Conservation (phyloP, 2,329 filamentous ascomycete genomes). For the Cordyceps militaris region DNA sequence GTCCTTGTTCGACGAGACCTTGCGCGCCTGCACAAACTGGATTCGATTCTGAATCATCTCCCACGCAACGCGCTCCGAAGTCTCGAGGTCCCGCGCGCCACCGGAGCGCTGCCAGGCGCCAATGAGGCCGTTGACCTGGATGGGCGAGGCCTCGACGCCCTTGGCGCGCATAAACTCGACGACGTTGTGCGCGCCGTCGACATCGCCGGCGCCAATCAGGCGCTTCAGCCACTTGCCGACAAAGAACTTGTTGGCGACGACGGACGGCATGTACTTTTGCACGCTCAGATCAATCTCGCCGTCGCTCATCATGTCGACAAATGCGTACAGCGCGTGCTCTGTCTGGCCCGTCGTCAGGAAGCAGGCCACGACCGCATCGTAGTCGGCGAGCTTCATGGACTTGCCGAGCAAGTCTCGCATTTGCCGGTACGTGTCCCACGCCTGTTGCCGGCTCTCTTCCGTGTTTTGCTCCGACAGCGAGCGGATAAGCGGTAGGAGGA, state of each 20-base stretch:
- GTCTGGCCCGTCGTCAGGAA: slow-evolving; percentile 61
- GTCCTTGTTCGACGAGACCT: slow-evolving; percentile 13
- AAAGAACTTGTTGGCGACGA: slow-evolving; percentile 67
- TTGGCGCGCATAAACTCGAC: slow-evolving; percentile 67
- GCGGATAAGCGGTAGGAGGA: slow-evolving; percentile 62
- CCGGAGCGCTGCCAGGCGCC: slow-evolving; percentile 67
- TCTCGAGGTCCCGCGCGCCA: slow-evolving; percentile 43
- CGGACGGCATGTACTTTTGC: slow-evolving; percentile 37
- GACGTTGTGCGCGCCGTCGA: slow-evolving; percentile 65
- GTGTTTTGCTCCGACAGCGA: slow-evolving; percentile 51
- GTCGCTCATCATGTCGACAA: slow-evolving; percentile 82
- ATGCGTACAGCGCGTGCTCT: slow-evolving; percentile 65
- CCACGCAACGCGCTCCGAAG: slow-evolving; percentile 66
- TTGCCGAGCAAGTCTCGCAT: slow-evolving; percentile 54
- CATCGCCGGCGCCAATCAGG: slow-evolving; percentile 64
- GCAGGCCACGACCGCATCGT: slow-evolving; percentile 64
- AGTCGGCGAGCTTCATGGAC: slow-evolving; percentile 63
- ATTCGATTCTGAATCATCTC: slow-evolving; percentile 67
- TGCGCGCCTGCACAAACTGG: slow-evolving; percentile 49
- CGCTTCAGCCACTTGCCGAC: slow-evolving; percentile 85
- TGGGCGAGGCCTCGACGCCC: slow-evolving; percentile 60
- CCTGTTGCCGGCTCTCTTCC: slow-evolving; percentile 42
- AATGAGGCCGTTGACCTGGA: slow-evolving; percentile 76
- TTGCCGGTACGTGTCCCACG: slow-evolving; percentile 61
- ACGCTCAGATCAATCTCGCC: slow-evolving; percentile 43